A percentile compares a stretch with the other conserved stretches of the same genome.
These are phyloP conservation scores for Pyricularia sp. DNA, from an alignment of 2,329 filamentous ascomycete genomes.

Conservation along the genomic window DNA sequence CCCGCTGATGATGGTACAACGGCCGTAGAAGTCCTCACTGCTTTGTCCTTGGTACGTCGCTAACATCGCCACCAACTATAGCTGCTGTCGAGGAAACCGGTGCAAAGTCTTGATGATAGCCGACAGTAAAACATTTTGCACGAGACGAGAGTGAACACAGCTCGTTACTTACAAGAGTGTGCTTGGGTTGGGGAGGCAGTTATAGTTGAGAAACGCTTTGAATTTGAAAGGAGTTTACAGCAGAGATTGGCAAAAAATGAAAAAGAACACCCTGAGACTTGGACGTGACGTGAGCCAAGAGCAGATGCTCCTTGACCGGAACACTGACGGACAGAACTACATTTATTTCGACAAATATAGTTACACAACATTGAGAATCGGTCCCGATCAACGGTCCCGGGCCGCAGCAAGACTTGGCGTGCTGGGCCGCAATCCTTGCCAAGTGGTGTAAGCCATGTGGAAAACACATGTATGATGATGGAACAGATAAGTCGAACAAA, in stretches of 20 bases:
- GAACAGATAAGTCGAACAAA: background rate
- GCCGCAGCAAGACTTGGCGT: background rate
- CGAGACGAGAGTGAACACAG: no score
- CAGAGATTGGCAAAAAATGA: no score
- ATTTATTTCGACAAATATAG: background rate
- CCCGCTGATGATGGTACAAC: background rate
- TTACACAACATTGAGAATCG: background rate
- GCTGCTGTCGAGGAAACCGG: no score
- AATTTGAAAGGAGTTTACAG: no score
- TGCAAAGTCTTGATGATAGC: no score
- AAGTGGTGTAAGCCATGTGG: background rate
- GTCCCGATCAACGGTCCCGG: background rate
- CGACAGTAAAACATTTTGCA: no score
- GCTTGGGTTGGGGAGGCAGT: no score
- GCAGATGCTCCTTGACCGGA: background rate
- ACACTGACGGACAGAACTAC: background rate
- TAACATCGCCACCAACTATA: no score
- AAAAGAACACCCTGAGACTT: no score
- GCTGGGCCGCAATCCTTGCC: background rate
- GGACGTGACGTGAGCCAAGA: no score
- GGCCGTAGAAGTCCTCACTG: background rate
- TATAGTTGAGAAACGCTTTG: no score
- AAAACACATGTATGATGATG: background rate
- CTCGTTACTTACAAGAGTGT: no score
- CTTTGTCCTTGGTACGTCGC: background rate